Evolutionary conservation across 202 grass and related monocot genomes (phyloP), one percentile per base, ranked within the genome.

Genomic region (Miscanthus sacchariflorus): DNA sequence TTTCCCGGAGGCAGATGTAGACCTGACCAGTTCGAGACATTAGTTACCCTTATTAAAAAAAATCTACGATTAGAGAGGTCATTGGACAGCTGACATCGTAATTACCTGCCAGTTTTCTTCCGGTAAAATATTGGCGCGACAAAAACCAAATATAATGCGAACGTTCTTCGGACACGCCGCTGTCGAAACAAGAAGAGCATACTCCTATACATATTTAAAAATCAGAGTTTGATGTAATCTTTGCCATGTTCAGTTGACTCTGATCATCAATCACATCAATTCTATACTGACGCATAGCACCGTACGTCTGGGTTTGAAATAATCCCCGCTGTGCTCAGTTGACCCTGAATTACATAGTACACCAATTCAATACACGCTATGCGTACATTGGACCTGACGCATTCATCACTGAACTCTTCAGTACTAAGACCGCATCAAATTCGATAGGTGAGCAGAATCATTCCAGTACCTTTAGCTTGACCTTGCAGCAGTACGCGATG

Each of bases 181-280:
- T 81, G 86, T 82, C 82, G 52, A 85, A 87, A 82, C 86, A 40
- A 68, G 23, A 79, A 79, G 67, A 39, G 8, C 17, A 71, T 18
- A 9, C 33, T 35, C 33, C 33, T 19, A 27, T 27, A 1, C 7
- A 14, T 43, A 44, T 71, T 78, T 78, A 45, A 70, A 77, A 58
- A 24, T 3, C 68, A 17, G 68, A 40, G 58, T 70, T 87, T 79
- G 80, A 45, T 83, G 21, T 30, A 50, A 50, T 83, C 74, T 74
- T 66, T 9, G 48, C n/a, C 35, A 9, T 43, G 72, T 0, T 72
- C 40, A 79, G 68, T 87, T 87, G 89, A 91, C 71, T 44, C 42
- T 65, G 12, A 63, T 35, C 10, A 19, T 35, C 25, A 82, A 64
- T 42, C 25, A 67, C 72, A 25, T 6, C 84, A 39, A 59, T 82